These are phyloP conservation scores for Lagerstroemia speciosa DNA, from an alignment of 345 rosid species.

Conservation along the genomic window DNA sequence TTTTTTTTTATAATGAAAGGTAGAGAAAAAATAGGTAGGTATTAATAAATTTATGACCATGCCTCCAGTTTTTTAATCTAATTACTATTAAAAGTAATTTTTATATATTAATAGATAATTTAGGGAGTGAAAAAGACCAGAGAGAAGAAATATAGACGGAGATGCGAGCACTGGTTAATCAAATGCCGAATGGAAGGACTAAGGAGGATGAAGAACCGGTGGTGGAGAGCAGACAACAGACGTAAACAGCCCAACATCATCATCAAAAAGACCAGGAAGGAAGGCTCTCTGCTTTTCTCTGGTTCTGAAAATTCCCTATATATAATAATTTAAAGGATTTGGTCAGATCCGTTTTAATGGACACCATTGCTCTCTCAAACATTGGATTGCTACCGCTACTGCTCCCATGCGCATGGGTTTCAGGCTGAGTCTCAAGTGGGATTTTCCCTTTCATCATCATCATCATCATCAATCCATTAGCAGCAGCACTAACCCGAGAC, in stretches of 20 bases:
- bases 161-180: too few species aligned
- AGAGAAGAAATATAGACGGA: too few species aligned
- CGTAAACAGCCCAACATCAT: neutral
- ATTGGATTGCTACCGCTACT: neutral
- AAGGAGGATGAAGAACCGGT: slow-evolving; percentile 49
- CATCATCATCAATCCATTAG: slow-evolving; percentile 15
- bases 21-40: too few species aligned
- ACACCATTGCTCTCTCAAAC: slow-evolving; percentile 10
- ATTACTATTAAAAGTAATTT: too few species aligned
- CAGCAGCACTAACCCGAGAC: slow-evolving; percentile 18
- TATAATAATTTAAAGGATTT: neutral
- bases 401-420: slow-evolving; percentile 26
- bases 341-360: slow-evolving; percentile 18
- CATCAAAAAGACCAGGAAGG: neutral
- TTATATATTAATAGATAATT: too few species aligned
- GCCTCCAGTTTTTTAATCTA: too few species aligned
- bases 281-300: neutral
- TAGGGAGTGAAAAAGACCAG: too few species aligned
- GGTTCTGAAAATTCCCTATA: neutral
- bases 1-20: too few species aligned
- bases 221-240: slow-evolving; percentile 34
- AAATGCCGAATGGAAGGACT: neutral
- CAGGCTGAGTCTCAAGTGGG: slow-evolving; percentile 33
- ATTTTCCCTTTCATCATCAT: slow-evolving; percentile 31
- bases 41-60: too few species aligned